These are phyloP conservation scores for Rhododendron ovatum DNA, from an alignment of 148 eudicot genomes.

Conservation along the genomic window DNA sequence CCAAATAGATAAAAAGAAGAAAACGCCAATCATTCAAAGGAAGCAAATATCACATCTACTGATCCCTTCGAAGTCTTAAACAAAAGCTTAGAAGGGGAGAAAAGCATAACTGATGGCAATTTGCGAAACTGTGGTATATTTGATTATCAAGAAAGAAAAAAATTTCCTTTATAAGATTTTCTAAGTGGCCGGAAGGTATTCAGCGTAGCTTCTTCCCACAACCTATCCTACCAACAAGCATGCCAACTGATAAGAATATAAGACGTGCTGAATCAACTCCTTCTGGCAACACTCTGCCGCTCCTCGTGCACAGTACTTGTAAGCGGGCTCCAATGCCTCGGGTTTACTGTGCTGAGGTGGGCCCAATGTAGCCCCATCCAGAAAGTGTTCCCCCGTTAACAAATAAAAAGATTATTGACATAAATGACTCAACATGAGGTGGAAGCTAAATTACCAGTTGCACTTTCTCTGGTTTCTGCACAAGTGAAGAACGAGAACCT, in stretches of 20 bases:
- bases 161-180: not conserved
- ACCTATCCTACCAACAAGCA: not conserved
- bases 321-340: not conserved
- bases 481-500: slow-evolving; percentile 33
- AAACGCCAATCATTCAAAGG: not conserved
- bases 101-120: not conserved
- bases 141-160: not conserved
- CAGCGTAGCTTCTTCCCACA: not conserved
- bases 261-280: not conserved
- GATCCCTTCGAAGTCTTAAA: not conserved
- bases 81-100: not conserved
- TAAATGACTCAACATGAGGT: not conserved
- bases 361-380: not conserved
- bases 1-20: not conserved
- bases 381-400: not conserved
- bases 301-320: not conserved
- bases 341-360: not conserved
- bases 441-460: slow-evolving; percentile 50
- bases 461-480: slow-evolving; percentile 65
- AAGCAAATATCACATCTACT: not conserved
- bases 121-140: not conserved
- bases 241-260: not conserved
- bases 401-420: not conserved
- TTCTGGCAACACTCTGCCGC: not conserved
- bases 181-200: not conserved